Conservation (phyloP, 1,284 basidiomycete genomes). For the Trametes versicolor region DNA sequence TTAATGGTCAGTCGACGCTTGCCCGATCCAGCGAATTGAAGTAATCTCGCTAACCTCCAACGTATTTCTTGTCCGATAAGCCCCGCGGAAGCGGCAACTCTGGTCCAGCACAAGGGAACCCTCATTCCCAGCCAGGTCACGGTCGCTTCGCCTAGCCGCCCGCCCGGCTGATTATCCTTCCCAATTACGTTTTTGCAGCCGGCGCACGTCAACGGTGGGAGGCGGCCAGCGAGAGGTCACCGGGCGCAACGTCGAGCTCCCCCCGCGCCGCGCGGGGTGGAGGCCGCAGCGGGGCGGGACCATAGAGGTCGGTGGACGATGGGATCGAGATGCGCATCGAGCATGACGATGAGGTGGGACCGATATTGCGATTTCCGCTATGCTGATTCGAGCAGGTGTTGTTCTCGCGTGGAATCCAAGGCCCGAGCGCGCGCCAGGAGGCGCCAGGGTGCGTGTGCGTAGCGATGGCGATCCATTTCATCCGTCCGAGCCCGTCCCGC, state of each 20-base stretch:
- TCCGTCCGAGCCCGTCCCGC: slow-evolving; percentile 5
- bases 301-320: neutral
- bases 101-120: slow-evolving; percentile 21
- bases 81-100: slow-evolving; percentile 18
- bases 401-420: slow-evolving; percentile 28
- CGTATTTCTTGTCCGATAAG: slow-evolving; percentile 30
- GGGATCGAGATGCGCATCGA: slow-evolving; percentile 16
- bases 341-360: slow-evolving; percentile 16
- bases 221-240: slow-evolving; percentile 12
- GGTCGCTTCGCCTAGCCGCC: slow-evolving; percentile 26
- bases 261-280: neutral
- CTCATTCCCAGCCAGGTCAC: slow-evolving; percentile 24
- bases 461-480: slow-evolving; percentile 29
- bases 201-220: slow-evolving; percentile 21
- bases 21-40: slow-evolving; percentile 31
- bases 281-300: neutral
- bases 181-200: slow-evolving; percentile 30
- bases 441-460: slow-evolving; percentile 8
- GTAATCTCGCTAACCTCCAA: slow-evolving; percentile 31
- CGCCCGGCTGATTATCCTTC: slow-evolving; percentile 24
- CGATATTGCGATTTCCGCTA: slow-evolving; percentile 24
- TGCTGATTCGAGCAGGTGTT: slow-evolving; percentile 30
- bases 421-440: slow-evolving; percentile 12
- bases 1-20: slow-evolving; percentile 29
- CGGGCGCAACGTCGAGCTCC: slow-evolving; percentile 10